Base-by-base conservation (phyloP, 192 early-diverging fungal species). In the Piromyces sp. region DNA sequence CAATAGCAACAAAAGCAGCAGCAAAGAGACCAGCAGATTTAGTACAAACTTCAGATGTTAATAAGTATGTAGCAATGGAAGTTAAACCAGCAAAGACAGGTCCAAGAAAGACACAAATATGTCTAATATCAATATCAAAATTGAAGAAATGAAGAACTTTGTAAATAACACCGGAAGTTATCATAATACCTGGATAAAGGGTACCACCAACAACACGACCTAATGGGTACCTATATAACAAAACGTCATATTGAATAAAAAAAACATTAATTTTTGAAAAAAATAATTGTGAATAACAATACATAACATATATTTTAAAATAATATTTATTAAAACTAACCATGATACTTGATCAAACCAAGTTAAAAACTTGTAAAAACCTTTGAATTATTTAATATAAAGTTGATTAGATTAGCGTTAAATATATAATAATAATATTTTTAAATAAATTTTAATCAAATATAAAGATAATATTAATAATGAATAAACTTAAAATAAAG, bases 141-240 rank as follows among this genome's bases (percentile, higher is more conserved):
- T 98, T 93, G 79, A 99, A 87, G n/a, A 87, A 84, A 84, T 95
- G 96, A 38, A 99, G 89, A n/a, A 96, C 88, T 82, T 96, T 96
- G 88, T 98, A 94, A 82, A 99, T 97, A 16, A 94, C 83, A 30
- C 96, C 97, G 7, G 96, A 94, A 26, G 98, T 99, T 51, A 98
- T 93, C 96, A 99, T 99, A 86, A 99, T 93, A 36, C 98, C 98
- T 14, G 98, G 98, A 87, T 98, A 99, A n/a, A 99, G 93, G 0
- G 98, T 99, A 36, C 97, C 97, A 30, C 98, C 98, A 14, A 99
- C 98, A 29, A 98, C 98, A 83, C 98, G 95, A 80, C 98, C 82
- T n/a, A 82, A 80, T 33, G 82, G 82, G 29, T 82, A 82, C 82
- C 82, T 82, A 26, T 38, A n/a, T n/a, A n/a, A n/a, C n/a, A n/a